Base-by-base conservation (phyloP, 768 basidiomycete genomes). In the Suillus discolor region DNA sequence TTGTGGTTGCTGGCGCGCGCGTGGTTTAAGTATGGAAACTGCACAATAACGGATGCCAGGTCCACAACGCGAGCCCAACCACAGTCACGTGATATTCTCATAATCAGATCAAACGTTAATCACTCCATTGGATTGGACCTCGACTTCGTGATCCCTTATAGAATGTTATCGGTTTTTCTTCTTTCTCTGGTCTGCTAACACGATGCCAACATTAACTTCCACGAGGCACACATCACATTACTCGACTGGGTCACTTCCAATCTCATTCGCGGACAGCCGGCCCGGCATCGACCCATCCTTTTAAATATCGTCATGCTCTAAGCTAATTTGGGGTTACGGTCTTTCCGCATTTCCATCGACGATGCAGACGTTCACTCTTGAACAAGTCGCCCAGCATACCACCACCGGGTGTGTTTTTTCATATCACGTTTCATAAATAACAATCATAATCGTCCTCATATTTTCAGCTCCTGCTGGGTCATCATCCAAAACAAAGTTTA, bases 401-500 rank as follows among this genome's bases (percentile, higher is more conserved):
- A 81, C 83, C 20, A 49, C 77, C 23, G 72, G 78, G 90, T 89
- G 65, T 47, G 80, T 74, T 25, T 31, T 74, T 25, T 31, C 36
- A 23, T 67, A 60, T 15, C 25, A 65, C 55, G 8, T 8, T 15
- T 41, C 8, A 41, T n/a, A 9, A 23, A 60, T 57, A 66, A 70
- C 57, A 68, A 57, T 69, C 57, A 38, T 47, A 31, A 31, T 11
- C 36, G 11, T 38, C 49, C n/a, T 47, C 54, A 34, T 31, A 20
- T 47, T 7, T 23, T n/a, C 66, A 91, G 90, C 45, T 90, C 89
- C 20, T 93, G 92, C 73, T 95, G 93, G 93, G 88, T 95, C 69
- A 87, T 94, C 72, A 90, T 95, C 68, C 81, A 84, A 61, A 85
- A 89, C 76, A 81, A 85, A 62, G 93, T 94, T n/a, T 94, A 94